These are phyloP conservation scores for Acanthamoeba divionensis DNA, from an alignment of 208 protist species.

Conservation along the genomic window DNA sequence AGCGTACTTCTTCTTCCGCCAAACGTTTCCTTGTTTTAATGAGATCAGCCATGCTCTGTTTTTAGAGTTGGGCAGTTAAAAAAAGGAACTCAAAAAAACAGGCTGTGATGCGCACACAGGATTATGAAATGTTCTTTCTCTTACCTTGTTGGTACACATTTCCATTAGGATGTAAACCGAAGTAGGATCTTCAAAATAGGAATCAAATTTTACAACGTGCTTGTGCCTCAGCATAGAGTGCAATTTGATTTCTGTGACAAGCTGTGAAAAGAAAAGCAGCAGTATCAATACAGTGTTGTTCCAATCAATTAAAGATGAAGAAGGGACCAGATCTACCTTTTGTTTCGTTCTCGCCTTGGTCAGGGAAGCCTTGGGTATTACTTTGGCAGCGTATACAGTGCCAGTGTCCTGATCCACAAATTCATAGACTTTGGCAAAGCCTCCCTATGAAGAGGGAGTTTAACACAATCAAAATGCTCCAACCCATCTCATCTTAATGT, in stretches of 20 bases:
- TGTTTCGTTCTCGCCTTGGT: constrained; percentile 90
- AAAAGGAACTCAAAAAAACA: not conserved
- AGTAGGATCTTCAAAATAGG: constrained; percentile 94
- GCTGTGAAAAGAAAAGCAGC: constrained; percentile 43
- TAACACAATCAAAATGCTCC: not conserved
- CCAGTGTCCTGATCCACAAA: constrained; percentile 81
- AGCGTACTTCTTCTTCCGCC: constrained; percentile 90
- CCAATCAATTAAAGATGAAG: not conserved
- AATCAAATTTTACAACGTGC: constrained; percentile 94
- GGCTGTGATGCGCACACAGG: not conserved
- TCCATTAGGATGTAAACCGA: constrained; percentile 98
- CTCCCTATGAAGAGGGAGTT: constrained; percentile 78
- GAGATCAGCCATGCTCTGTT: constrained; percentile 94
- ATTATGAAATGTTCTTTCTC: not conserved
- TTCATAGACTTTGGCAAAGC: constrained; percentile 96
- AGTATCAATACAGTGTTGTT: not conserved
- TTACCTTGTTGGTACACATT: constrained; percentile 88
- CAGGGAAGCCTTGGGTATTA: constrained; percentile 89
- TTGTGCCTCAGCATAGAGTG: constrained; percentile 93
- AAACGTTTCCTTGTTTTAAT: constrained; percentile 87
- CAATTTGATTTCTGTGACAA: constrained; percentile 96
- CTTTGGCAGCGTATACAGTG: constrained; percentile 91
- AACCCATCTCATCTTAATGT: not conserved
- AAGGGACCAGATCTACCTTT: constrained; percentile 78
- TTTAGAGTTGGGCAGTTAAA: not conserved